Conservation (phyloP, 768 basidiomycete genomes). For the Aureoboletus auriporus region DNA sequence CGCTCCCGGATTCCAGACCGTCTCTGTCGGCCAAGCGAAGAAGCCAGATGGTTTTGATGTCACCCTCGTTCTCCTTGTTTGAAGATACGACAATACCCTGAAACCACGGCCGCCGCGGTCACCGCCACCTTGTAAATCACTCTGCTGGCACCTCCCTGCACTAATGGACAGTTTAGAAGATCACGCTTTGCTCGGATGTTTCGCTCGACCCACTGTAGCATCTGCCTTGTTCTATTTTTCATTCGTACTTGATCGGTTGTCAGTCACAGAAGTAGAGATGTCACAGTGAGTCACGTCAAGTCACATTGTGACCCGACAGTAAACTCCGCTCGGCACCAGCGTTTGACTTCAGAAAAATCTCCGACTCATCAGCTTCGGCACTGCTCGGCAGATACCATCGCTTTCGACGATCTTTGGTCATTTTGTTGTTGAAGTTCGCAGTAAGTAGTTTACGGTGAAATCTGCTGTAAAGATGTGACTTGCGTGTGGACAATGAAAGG, state of each 20-base stretch:
- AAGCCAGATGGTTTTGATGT: conserved; percentile 16
- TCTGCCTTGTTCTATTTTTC: too few species aligned
- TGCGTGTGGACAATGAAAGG: too few species aligned
- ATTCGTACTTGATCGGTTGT: too few species aligned
- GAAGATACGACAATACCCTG: conserved; percentile 5
- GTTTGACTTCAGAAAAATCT: too few species aligned
- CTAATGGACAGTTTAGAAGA: neutral
- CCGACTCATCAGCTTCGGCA: neutral
- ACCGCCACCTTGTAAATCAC: neutral
- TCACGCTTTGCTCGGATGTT: neutral
- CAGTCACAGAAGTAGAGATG: neutral
- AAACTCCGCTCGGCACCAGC: neutral
- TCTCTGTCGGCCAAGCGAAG: conserved; percentile 30
- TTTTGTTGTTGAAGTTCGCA: too few species aligned
- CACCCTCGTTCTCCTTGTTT: neutral
- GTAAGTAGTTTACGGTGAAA: too few species aligned
- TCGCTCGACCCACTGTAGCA: neutral
- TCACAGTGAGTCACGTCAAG: neutral
- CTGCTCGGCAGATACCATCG: too few species aligned
- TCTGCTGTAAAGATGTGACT: too few species aligned
- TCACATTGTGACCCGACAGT: too few species aligned
- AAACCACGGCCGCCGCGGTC: neutral
- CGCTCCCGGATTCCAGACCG: conserved; percentile 47
- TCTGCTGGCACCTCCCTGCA: too few species aligned
- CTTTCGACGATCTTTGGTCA: too few species aligned